A percentile compares a stretch with the other conserved stretches of the same genome.
These are phyloP conservation scores for Yueomyces sp. DNA, from an alignment of 805 yeast genomes.

Conservation along the genomic window DNA sequence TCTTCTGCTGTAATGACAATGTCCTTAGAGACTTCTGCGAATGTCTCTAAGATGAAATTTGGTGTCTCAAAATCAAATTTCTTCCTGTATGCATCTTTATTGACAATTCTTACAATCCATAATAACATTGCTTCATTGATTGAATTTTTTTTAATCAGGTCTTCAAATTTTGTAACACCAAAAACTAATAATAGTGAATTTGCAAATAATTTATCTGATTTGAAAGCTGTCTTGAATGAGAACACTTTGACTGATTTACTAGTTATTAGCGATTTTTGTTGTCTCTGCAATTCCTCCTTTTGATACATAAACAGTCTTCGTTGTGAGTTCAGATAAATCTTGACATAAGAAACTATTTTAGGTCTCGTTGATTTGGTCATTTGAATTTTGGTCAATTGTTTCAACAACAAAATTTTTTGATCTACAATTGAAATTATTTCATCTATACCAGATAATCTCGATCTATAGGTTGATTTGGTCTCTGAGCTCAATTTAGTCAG, in stretches of 20 bases:
- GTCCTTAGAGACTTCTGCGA: conserved; percentile 25
- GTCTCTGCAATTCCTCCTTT: conserved; percentile 24
- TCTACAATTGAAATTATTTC: conserved; percentile 39
- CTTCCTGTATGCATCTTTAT: conserved; percentile 25
- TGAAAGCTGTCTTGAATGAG: conserved; percentile 42
- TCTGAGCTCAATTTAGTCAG: conserved; percentile 41
- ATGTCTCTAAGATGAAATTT: conserved; percentile 29
- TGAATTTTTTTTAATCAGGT: conserved; percentile 33
- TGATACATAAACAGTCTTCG: conserved; percentile 31
- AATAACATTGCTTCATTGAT: conserved; percentile 47
- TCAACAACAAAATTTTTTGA: conserved; percentile 33
- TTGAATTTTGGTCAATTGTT: conserved; percentile 18
- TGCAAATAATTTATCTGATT: conserved; percentile 39
- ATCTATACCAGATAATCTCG: conserved; percentile 47
- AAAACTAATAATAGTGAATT: conserved; percentile 41
- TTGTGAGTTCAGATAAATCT: conserved; percentile 37
- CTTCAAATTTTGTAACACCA: conserved; percentile 44
- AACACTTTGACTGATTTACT: conserved; percentile 26
- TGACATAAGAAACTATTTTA: conserved; percentile 23
- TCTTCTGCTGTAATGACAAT: conserved; percentile 37
- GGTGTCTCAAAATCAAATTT: conserved; percentile 28
- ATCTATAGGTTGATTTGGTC: conserved; percentile 32
- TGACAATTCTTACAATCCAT: conserved; percentile 49
- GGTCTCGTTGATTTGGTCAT: conserved; percentile 14
- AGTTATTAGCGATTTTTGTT: conserved; percentile 19